Base-by-base conservation (phyloP, 2,329 filamentous ascomycete species). In the Xylaria sp. region DNA sequence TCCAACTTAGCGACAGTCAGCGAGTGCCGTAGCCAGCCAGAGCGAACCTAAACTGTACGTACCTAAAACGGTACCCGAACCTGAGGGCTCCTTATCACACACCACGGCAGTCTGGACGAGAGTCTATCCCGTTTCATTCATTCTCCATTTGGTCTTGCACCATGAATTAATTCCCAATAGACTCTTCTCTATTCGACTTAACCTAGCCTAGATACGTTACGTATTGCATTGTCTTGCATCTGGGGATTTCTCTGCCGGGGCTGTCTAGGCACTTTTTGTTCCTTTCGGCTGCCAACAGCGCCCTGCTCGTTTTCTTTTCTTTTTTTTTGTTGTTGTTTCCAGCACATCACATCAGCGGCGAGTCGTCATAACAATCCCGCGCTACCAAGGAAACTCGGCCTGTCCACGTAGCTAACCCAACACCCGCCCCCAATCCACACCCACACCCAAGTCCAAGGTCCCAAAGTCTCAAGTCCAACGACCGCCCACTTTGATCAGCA, bases 161-260 rank as follows among this genome's bases (percentile, higher is more conserved):
- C 68, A 75, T 76, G 70, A 76, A 72, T 19, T 36, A 27, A 51
- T 72, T 63, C 72, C 66, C 74, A 73, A 30, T 54, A 61, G 36
- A 65, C 56, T 6, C 6, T 21, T 60, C 71, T 69, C 58, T 58
- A 59, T 68, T 62, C 59, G 34, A 50, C 17, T 42, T 65, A 42
- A 55, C 65, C 64, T 58, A 27, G 60, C 67, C 64, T 51, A 66
- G 45, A 58, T 47, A 64, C 32, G 24, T 36, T 21, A 32, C 17
- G 27, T 17, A 62, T 60, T 61, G 42, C 24, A 61, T 57, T 50
- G 30, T 57, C 56, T 61, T 59, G 51, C 56, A 55, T 50, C 53
- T 58, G 56, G 56, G 34, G 12, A 59, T 61, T 51, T 32, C 36
- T 57, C 65, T 72, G 54, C 61, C 69, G 63, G 56, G 61, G 68